These are phyloP conservation scores for Vitis rupestris DNA, from an alignment of 164 flowering plant genomes.

Conservation along the genomic window DNA sequence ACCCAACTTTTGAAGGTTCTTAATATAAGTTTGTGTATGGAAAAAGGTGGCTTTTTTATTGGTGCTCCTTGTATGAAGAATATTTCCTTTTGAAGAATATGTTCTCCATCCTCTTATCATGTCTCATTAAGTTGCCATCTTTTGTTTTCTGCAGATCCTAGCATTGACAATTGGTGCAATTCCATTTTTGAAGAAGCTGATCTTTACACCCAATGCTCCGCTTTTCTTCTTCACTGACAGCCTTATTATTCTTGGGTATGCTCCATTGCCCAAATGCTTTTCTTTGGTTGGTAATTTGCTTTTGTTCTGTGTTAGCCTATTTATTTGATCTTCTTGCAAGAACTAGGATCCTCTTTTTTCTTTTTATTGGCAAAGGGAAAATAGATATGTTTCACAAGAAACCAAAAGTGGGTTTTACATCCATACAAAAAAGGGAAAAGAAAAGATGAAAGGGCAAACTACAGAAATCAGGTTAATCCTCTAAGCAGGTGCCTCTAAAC, in stretches of 20 bases:
- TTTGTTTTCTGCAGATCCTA: conserved; percentile 56
- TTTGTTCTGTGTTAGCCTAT: not conserved
- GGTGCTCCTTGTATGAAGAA: not conserved
- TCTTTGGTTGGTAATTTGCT: not conserved
- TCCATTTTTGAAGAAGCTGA: conserved; percentile 67
- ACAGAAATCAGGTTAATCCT: too few relatives aligned
- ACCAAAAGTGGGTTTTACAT: too few relatives aligned
- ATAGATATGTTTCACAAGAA: too few relatives aligned
- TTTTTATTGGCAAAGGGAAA: too few relatives aligned
- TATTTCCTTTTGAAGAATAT: not conserved
- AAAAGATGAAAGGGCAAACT: too few relatives aligned
- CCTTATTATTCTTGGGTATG: conserved; percentile 95
- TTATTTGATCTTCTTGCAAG: too few relatives aligned
- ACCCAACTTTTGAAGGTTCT: too few relatives aligned
- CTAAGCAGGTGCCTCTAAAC: too few relatives aligned
- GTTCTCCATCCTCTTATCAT: not conserved
- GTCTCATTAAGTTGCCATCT: not conserved
- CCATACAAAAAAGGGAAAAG: too few relatives aligned
- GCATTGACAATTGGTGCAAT: conserved; percentile 80
- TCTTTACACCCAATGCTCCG: conserved; percentile 88
- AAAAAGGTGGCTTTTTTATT: not conserved
- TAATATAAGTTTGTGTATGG: not conserved
- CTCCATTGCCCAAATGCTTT: not conserved
- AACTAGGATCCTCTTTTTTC: too few relatives aligned
- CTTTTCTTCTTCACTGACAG: conserved; percentile 95